Conservation (phyloP, 169 alveolate species). For the Toxoplasma gondii region DNA sequence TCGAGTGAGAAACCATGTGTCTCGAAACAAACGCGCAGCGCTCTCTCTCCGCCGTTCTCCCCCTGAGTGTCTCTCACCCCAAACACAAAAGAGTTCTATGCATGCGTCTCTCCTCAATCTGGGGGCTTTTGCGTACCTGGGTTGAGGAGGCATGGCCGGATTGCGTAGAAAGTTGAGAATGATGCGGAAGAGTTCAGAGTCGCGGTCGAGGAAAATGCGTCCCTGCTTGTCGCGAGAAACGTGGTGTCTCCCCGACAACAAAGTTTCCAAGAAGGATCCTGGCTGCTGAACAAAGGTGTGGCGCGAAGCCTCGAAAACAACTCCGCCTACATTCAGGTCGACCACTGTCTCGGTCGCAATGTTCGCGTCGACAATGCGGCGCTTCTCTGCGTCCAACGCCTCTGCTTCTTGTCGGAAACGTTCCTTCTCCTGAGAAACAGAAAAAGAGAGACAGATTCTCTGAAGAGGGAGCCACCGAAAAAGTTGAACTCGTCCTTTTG, state of each 20-base stretch:
- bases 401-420: constrained; percentile 56
- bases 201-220: constrained; percentile 87
- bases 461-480: background rate
- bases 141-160: constrained; percentile 55
- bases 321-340: constrained; percentile 89
- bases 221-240: constrained; percentile 86
- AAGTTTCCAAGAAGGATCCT: constrained; percentile 79
- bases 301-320: constrained; percentile 85
- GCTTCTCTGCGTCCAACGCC: constrained; percentile 71
- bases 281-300: constrained; percentile 83
- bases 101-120: background rate
- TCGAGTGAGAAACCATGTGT: too few species aligned
- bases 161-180: constrained; percentile 83
- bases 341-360: constrained; percentile 88
- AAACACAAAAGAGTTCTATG: too few species aligned
- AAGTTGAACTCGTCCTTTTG: too few species aligned
- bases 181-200: constrained; percentile 83
- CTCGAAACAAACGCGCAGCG: too few species aligned
- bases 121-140: constrained; percentile 22
- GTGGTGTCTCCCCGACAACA: constrained; percentile 84
- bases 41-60: too few species aligned
- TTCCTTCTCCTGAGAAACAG: constrained; percentile 51
- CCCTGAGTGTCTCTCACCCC: too few species aligned
- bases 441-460: background rate
- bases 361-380: constrained; percentile 77